phyloP scores from a whole-genome alignment of 2,329 filamentous ascomycete species.

The Talaromyces sp. region DNA sequence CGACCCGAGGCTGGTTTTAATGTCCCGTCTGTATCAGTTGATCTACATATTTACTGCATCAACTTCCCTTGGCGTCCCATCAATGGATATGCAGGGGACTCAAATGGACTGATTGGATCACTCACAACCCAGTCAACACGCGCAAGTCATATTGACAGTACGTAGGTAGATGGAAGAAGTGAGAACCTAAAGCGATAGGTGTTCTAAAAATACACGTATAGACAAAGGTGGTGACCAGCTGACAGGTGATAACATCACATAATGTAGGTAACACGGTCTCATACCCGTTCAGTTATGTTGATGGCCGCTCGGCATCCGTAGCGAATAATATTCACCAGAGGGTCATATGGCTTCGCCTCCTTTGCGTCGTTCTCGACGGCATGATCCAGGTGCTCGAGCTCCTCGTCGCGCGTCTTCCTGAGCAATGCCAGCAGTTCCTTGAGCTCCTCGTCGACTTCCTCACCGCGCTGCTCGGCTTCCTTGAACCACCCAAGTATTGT shows the following conservation, averaged over 20 bases:
- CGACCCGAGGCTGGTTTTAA: too few species aligned
- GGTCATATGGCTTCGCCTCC: slow-evolving; percentile 80
- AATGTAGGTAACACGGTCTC: neutral
- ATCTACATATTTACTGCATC: too few species aligned
- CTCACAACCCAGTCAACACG: neutral
- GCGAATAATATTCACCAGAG: slow-evolving; percentile 79
- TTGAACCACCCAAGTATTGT: slow-evolving; percentile 73
- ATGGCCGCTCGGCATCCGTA: slow-evolving; percentile 90
- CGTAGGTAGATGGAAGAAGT: neutral
- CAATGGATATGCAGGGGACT: too few species aligned
- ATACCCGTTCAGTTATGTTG: slow-evolving; percentile 62
- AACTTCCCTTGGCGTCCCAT: too few species aligned
- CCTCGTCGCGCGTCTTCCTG: slow-evolving; percentile 84
- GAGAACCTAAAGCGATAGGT: neutral
- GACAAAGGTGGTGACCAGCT: neutral
- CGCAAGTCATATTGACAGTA: neutral
- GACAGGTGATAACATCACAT: neutral
- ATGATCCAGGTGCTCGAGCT: slow-evolving; percentile 93
- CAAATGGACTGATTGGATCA: neutral
- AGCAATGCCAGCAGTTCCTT: slow-evolving; percentile 65
- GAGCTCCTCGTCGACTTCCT: slow-evolving; percentile 75
- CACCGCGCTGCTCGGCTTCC: slow-evolving; percentile 68
- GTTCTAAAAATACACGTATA: neutral
- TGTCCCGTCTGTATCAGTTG: too few species aligned
- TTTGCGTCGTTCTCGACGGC: slow-evolving; percentile 90